Base-by-base conservation (phyloP, 371 early-diverging fungal species). In the Mortierella sp. region DNA sequence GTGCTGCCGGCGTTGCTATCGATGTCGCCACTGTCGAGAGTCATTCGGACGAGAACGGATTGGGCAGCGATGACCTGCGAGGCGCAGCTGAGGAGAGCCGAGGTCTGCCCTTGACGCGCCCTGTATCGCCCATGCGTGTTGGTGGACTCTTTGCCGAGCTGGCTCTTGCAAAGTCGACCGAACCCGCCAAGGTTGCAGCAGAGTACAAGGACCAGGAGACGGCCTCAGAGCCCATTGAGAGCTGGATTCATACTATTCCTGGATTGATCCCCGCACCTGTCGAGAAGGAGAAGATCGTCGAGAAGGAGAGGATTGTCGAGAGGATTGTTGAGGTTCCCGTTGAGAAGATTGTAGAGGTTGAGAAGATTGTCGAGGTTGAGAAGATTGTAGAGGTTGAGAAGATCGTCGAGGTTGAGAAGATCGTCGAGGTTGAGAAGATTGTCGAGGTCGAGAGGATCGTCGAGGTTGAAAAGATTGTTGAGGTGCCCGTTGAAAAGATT, bases 91-190 rank as follows among this genome's bases (percentile, higher is more conserved):
- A 65, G 34, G 68, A 65, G 21, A 38, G 38, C 7, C 68, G 68
- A 19, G 6, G 16, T 34, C 7, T 63, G 34, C 63, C 34, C 16
- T 63, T 28, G 34, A 31, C 34, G 63, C 68, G 24, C 38, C 60
- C 75, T 13, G 28, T 60, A 13, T 75, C 75, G 6, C 60, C 60
- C 9, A 31, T 58, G 26, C 74, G 19, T 4, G 24, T 16, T 26
- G 77, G 77, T 21, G 79, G 79, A 74, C 54, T 79, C n/a, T 79
- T 79, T 73, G 79, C 73, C 9, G 79, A 79, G 74, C 68, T 79
- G 65, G 79, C 79, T 73, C 79, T 74, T 42, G 79, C 79, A 42
- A 77, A 48, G 26, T 54, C 77, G 8, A 45, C 60, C 19, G 58
- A 55, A 47, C 48, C 58, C 19, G 28, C 21, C 58, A 63, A 58